phyloP scores from a whole-genome alignment of 495 filamentous ascomycete species.

The Melanomma pulvis-pyrius region DNA sequence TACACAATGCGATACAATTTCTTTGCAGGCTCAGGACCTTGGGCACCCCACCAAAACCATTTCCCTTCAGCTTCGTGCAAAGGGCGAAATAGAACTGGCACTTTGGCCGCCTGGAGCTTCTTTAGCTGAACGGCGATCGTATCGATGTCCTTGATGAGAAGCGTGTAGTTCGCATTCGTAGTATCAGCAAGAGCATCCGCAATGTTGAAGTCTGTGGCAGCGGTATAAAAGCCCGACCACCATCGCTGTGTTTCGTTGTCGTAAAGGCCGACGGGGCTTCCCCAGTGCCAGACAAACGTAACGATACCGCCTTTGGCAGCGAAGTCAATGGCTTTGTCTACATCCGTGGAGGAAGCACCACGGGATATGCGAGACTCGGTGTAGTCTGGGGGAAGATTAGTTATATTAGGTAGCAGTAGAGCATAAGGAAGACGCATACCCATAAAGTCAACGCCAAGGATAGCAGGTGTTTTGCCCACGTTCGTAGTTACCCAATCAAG shows the following conservation, averaged over 20 bases:
- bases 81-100: conserved; percentile 52
- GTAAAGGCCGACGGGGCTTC: conserved; percentile 44
- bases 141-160: conserved; percentile 55
- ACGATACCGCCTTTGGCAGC: conserved; percentile 50
- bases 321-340: conserved; percentile 53
- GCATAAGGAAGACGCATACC: conserved; percentile 12
- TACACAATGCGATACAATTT: conserved; percentile 49
- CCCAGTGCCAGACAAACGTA: conserved; percentile 54
- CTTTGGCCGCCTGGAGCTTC: conserved; percentile 45
- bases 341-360: conserved; percentile 44
- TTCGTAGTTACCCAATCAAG: conserved; percentile 47
- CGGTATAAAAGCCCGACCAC: conserved; percentile 55
- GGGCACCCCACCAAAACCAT: conserved; percentile 60
- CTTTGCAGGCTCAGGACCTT: conserved; percentile 51
- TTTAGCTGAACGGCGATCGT: conserved; percentile 54
- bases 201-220: conserved; percentile 52
- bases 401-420: too few species aligned
- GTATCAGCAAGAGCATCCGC: conserved; percentile 45
- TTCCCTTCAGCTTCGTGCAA: conserved; percentile 55
- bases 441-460: conserved; percentile 52
- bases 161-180: conserved; percentile 50
- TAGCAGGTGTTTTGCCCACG: conserved; percentile 52
- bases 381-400: conserved; percentile 39
- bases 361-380: conserved; percentile 50
- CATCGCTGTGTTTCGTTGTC: conserved; percentile 51